phyloP scores from a whole-genome alignment of 1,139 yeast species.

The Pneumocystis wakefieldiae region DNA sequence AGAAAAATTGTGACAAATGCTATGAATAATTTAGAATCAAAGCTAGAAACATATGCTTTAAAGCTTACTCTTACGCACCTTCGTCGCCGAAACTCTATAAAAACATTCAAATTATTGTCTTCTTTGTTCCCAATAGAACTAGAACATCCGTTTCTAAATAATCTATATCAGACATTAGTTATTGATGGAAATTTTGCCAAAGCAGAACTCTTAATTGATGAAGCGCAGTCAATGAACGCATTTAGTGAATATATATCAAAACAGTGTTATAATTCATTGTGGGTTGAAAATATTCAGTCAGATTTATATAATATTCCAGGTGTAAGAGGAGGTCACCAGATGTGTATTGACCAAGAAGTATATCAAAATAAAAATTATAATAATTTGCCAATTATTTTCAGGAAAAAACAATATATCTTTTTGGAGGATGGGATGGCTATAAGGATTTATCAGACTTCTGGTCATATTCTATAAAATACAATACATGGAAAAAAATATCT shows the following conservation, averaged over 20 bases:
- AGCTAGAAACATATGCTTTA: neutral
- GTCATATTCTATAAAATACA: constrained; percentile 1
- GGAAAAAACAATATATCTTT: constrained; percentile 3
- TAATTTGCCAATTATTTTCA: neutral
- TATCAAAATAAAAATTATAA: neutral
- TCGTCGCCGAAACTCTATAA: neutral
- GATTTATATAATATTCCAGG: neutral
- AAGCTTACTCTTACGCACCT: neutral
- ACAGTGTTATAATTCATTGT: neutral
- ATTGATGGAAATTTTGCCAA: neutral
- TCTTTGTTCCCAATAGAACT: neutral
- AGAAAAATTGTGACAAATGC: neutral
- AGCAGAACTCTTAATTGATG: neutral
- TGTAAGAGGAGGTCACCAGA: neutral
- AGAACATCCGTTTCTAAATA: neutral
- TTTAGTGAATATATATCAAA: neutral
- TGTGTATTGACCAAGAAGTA: neutral
- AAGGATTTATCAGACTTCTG: constrained; percentile 4
- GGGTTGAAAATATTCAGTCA: neutral
- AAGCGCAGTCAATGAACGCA: neutral
- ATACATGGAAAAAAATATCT: constrained; percentile 1
- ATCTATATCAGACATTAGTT: neutral
- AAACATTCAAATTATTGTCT: neutral
- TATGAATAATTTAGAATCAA: neutral
- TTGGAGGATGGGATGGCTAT: constrained; percentile 5